Evolutionary conservation across 176 grass and related monocot genomes (phyloP).

Genomic region (Zoysia japonica): DNA sequence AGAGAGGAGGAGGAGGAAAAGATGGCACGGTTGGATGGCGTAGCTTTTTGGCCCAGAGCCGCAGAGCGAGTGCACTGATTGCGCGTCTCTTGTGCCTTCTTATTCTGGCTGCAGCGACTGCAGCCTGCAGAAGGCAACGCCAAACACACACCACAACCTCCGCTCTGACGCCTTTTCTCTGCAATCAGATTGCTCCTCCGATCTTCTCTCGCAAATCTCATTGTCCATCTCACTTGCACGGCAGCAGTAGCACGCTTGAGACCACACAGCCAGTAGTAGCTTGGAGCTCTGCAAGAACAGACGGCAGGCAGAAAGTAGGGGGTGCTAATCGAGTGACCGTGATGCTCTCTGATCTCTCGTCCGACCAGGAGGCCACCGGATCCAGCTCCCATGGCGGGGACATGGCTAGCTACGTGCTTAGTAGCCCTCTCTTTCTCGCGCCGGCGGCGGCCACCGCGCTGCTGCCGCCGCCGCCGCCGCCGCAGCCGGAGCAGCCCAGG

Average conservation of each 20-base stretch:
- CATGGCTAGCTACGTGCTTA: conserved; percentile 53
- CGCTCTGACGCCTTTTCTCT: conserved; percentile 56
- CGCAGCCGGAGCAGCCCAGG: conserved; percentile 31
- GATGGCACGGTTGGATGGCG: conserved; percentile 15
- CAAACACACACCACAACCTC: conserved; percentile 9
- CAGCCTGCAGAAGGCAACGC: conserved; percentile 49
- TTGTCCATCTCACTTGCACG: neutral
- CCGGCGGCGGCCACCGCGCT: neutral
- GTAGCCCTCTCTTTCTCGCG: conserved; percentile 39
- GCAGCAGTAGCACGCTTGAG: conserved; percentile 17
- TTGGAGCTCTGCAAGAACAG: neutral
- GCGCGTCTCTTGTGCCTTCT: conserved; percentile 38
- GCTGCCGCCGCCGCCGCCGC: neutral
- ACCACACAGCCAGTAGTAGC: conserved; percentile 15
- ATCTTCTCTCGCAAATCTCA: neutral
- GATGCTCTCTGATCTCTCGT: conserved; percentile 61
- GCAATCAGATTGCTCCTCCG: conserved; percentile 26
- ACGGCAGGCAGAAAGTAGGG: neutral
- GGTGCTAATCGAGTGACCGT: conserved; percentile 1
- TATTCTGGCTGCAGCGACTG: conserved; percentile 51
- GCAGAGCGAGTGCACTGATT: conserved; percentile 29
- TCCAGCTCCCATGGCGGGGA: conserved; percentile 53
- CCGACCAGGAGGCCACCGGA: conserved; percentile 58
- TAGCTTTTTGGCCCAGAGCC: conserved; percentile 35
- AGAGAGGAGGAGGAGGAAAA: neutral